Evolutionary conservation across 495 filamentous ascomycete genomes (phyloP).

Genomic region (Letharia columbiana): DNA sequence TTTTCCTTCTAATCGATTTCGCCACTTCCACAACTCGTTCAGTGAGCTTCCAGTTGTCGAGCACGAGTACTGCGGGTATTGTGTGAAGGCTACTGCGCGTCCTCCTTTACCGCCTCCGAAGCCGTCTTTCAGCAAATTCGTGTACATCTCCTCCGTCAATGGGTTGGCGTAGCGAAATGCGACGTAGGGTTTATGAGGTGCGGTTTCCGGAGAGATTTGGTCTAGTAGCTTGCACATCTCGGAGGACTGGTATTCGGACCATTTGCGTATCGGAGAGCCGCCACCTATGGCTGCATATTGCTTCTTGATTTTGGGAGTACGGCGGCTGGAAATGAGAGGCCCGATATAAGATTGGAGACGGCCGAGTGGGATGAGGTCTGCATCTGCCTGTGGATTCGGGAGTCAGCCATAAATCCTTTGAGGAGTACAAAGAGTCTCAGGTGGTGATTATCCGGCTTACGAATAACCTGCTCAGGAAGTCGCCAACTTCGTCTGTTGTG

Average conservation of each 20-base stretch:
- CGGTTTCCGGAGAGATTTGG: conserved; percentile 78
- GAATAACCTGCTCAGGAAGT: conserved; percentile 90
- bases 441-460: conserved; percentile 38
- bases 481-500: conserved; percentile 75
- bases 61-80: conserved; percentile 99
- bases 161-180: conserved; percentile 96
- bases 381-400: conserved; percentile 59
- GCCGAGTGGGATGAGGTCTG: conserved; percentile 91
- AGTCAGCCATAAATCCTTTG: not conserved
- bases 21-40: conserved; percentile 97
- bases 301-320: conserved; percentile 90
- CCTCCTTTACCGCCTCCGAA: conserved; percentile 80
- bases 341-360: conserved; percentile 86
- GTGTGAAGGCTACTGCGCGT: conserved; percentile 91
- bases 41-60: conserved; percentile 93
- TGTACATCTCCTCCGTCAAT: conserved; percentile 89
- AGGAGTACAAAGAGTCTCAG: not conserved
- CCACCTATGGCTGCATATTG: conserved; percentile 95
- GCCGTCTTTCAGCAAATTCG: conserved; percentile 71
- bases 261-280: conserved; percentile 93
- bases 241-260: conserved; percentile 85
- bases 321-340: conserved; percentile 70
- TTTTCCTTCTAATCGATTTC: conserved; percentile 78
- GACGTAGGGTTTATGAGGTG: conserved; percentile 96
- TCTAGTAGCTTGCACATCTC: conserved; percentile 98